These are phyloP conservation scores for Scortechinia acanthostroma DNA, from an alignment of 2,329 filamentous ascomycete species.

Conservation along the genomic window DNA sequence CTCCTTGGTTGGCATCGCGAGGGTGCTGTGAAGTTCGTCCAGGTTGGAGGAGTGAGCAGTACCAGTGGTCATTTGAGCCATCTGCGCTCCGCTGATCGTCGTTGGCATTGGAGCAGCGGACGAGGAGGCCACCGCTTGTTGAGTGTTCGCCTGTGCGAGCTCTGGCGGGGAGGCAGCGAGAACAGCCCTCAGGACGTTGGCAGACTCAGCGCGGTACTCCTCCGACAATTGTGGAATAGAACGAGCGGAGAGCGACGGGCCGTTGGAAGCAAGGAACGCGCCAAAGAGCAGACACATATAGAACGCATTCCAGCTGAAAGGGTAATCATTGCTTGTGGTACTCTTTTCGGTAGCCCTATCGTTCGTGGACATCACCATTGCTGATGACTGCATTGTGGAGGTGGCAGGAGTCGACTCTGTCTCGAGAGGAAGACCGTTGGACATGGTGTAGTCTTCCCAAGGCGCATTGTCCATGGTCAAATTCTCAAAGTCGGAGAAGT, in stretches of 20 bases:
- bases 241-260: conserved; percentile 45
- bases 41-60: conserved; percentile 51
- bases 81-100: conserved; percentile 31
- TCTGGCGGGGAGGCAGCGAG: conserved; percentile 71
- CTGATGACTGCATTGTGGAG: neutral
- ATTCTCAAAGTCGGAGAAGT: conserved; percentile 76
- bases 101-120: conserved; percentile 26
- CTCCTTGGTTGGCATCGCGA: conserved; percentile 72
- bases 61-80: neutral
- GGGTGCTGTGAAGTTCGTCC: conserved; percentile 58
- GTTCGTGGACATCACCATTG: conserved; percentile 20
- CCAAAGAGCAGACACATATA: conserved; percentile 95
- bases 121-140: conserved; percentile 28
- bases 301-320: conserved; percentile 71
- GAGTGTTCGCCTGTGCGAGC: conserved; percentile 31
- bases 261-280: conserved; percentile 83
- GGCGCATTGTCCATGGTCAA: conserved; percentile 67
- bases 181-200: conserved; percentile 71
- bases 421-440: conserved; percentile 64
- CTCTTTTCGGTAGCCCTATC: conserved; percentile 42
- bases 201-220: conserved; percentile 72
- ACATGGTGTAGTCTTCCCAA: conserved; percentile 78
- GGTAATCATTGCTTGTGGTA: conserved; percentile 43
- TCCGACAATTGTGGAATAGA: conserved; percentile 70
- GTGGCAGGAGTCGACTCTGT: conserved; percentile 48